Evolutionary conservation across 2,329 filamentous ascomycete species (phyloP), one percentile per base, ranked within the genome.

Genomic region (Phialophora chinensis): DNA sequence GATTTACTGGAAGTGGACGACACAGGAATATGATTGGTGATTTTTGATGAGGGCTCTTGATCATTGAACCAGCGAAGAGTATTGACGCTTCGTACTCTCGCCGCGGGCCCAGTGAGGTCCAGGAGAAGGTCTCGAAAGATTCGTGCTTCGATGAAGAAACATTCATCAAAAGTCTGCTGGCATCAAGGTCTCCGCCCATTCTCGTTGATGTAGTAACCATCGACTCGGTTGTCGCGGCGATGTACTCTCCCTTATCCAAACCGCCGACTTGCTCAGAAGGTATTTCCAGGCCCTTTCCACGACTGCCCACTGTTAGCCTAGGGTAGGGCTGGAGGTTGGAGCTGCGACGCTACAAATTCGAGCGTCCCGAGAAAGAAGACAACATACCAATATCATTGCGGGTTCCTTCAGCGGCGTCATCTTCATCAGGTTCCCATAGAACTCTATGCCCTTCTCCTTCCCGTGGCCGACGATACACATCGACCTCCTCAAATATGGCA

Each of bases 401-500:
- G 59, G 59, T n/a, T 38, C 31, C 8, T 53, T 7, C 1, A 61
- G 44, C 20, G 59, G 59, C n/a, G 44, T 61, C 59, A 61, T 61
- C 59, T 61, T 61, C 59, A 61, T 61, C 59, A 61, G 31, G n/a
- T n/a, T 61, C 27, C 59, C 59, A 44, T 61, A 61, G 10, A 61
- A 53, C 4, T 61, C 59, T 17, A 53, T 53, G 20, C 59, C 31
- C 17, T 35, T 53, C 44, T 61, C 59, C 23, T 42, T 61, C 10
- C 42, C 57, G 31, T 75, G 70, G 23, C 71, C 69, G 31, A 85
- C 83, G 71, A 88, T 76, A 64, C 90, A 78, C 76, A 90, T 79
- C 14, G 86, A 78, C 25, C 86, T 82, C 53, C 90, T 81, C 73
- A 93, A 79, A 68, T 85, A 77, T 1, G 87, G 84, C 83, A 89